Base-by-base conservation (phyloP, 208 protist genomes). In the Trypanosoma caninum region DNA sequence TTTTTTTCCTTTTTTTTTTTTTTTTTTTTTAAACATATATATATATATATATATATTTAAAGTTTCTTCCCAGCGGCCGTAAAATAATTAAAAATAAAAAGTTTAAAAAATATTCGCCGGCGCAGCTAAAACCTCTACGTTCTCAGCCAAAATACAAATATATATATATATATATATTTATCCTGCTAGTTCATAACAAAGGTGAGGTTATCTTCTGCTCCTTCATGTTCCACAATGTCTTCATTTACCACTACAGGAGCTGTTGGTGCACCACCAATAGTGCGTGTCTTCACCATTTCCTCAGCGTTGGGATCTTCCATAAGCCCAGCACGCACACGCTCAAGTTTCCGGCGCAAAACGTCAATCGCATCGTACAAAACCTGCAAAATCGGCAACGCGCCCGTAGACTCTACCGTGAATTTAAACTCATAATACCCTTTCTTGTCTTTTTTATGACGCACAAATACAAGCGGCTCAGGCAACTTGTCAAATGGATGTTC, bases 331-430 rank as follows among this genome's bases (percentile, higher is more conserved):
- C 74, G 70, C 7, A 93, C 74, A 3, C 60, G 55, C 67, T 93
- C 69, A 50, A 96, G 68, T 63, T 96, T 96, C 31, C 63, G 65
- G 14, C 85, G 80, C 70, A 96, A 44, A 57, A 95, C 80, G 16
- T 84, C 82, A 31, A 97, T 74, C 0, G 88, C 93, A 37, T 92
- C 76, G 48, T 84, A 84, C 22, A 97, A 51, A 28, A 97, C 80
- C 67, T 96, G 77, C 54, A 93, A 55, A 54, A 94, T 84, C 28
- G 88, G 83, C 18, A 96, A 72, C 52, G 87, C 88, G 1, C 93
- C 93, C 1, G 90, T 96, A 1, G 88, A 87, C 70, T 97, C 93
- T n/a, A 97, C 88, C 14, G 82, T 84, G 63, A 97, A 97, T 42
- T 76, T 85, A 52, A 96, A 96, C 56, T 95, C 72, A 69, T 87